phyloP scores from a whole-genome alignment of 2,329 filamentous ascomycete species.

The Coniella lustricola region DNA sequence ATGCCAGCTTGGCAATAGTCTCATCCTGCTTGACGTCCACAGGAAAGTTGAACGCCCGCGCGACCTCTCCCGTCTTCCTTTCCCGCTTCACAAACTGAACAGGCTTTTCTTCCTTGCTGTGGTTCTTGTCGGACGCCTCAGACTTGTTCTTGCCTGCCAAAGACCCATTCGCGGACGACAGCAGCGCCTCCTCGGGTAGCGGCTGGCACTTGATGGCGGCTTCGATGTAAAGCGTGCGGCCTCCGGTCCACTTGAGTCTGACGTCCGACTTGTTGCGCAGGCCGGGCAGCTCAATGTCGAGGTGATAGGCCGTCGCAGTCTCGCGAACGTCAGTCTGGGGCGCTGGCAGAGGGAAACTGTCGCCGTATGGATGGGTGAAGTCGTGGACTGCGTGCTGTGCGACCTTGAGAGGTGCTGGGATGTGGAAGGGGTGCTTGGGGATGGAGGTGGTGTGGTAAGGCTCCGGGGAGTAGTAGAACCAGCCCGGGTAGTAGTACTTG shows the following conservation, averaged over 20 bases:
- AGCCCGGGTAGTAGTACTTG: not conserved
- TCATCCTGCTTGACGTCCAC: conserved; percentile 2
- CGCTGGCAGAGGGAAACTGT: not conserved
- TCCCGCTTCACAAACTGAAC: not conserved
- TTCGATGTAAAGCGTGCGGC: not conserved
- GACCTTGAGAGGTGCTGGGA: not conserved
- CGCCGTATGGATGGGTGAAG: not conserved
- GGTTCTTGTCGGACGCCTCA: not conserved
- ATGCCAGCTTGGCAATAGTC: conserved; percentile 1
- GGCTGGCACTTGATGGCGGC: not conserved
- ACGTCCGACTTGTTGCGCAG: conserved; percentile 1
- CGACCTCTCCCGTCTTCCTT: conserved; percentile 1
- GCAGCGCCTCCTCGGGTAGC: not conserved
- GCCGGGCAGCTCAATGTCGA: not conserved
- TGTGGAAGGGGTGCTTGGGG: not conserved
- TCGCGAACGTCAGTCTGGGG: conserved; percentile 1
- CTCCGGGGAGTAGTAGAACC: conserved; percentile 1
- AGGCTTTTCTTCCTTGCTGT: not conserved
- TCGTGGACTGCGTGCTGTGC: conserved; percentile 3
- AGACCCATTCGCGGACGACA: not conserved
- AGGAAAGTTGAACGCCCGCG: not conserved
- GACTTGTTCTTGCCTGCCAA: not conserved
- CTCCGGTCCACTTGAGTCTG: conserved; percentile 1
- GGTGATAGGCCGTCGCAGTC: not conserved
- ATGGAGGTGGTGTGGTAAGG: conserved; percentile 2